Evolutionary conservation across 768 basidiomycete species (phyloP).

Genomic region (Boletus rubescentipes): DNA sequence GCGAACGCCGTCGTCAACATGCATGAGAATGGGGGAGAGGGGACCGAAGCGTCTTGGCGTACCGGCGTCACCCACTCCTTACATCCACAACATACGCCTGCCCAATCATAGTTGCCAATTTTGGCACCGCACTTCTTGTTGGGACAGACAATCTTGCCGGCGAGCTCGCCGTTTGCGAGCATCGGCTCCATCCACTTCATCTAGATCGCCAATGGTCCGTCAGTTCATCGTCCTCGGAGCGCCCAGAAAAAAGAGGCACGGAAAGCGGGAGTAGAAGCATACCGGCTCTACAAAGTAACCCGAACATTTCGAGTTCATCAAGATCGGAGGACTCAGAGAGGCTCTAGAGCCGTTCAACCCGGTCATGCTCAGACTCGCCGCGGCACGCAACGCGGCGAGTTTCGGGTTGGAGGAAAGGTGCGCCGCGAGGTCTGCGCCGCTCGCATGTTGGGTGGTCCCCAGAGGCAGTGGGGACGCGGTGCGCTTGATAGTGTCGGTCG

Average conservation of each 20-base stretch:
- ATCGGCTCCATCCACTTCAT: constrained; percentile 96
- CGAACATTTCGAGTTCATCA: constrained; percentile 83
- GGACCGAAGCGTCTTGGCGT: background rate
- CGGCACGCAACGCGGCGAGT: constrained; percentile 45
- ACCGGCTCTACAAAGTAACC: constrained; percentile 98
- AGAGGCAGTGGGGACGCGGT: constrained; percentile 5
- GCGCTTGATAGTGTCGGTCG: constrained; percentile 1
- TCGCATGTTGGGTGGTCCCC: constrained; percentile 2
- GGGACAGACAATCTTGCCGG: constrained; percentile 91
- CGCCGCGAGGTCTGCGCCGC: constrained; percentile 41
- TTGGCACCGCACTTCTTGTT: constrained; percentile 89
- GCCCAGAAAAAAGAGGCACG: no score
- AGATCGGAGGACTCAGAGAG: constrained; percentile 55
- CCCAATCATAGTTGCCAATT: constrained; percentile 97
- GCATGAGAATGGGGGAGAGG: background rate
- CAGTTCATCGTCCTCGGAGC: background rate
- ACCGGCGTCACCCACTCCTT: constrained; percentile 93
- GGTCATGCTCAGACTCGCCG: constrained; percentile 29
- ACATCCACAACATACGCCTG: constrained; percentile 88
- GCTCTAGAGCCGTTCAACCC: constrained; percentile 19
- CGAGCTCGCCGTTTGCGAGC: constrained; percentile 69
- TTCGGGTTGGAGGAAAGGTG: constrained; percentile 48
- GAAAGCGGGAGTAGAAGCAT: background rate
- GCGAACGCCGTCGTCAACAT: background rate
- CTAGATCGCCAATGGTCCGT: constrained; percentile 36